These are phyloP conservation scores for Golubevia pallescens DNA, from an alignment of 1,284 basidiomycete genomes.

Conservation along the genomic window DNA sequence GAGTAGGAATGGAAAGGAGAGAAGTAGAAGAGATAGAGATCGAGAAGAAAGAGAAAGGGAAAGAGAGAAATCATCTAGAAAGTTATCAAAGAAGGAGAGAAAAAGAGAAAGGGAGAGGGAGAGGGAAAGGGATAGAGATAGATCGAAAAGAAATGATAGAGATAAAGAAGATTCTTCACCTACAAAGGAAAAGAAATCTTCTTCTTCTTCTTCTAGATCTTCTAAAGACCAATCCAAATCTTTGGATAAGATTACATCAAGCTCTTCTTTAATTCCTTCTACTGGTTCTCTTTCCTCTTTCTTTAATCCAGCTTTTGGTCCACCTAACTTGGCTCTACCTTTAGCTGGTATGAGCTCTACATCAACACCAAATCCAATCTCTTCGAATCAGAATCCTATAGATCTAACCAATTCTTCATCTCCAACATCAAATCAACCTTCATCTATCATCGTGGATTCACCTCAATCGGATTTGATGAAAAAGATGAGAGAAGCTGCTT, in stretches of 20 bases:
- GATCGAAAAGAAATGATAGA: neutral
- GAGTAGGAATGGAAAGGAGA: neutral
- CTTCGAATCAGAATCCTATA: neutral
- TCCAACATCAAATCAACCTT: neutral
- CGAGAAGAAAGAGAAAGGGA: neutral
- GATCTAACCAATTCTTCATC: neutral
- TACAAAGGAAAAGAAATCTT: neutral
- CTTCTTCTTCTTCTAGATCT: neutral
- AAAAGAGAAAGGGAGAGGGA: neutral
- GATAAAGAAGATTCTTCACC: neutral
- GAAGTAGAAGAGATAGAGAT: neutral
- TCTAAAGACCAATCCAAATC: neutral
- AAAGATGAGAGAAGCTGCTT: neutral
- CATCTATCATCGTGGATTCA: neutral
- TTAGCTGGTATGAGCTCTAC: neutral
- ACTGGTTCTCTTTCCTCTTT: neutral
- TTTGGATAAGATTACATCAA: too few relatives aligned
- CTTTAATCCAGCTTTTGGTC: neutral
- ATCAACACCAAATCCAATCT: neutral
- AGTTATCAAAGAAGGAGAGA: neutral
- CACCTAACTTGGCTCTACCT: neutral
- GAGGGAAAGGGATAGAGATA: slow-evolving; percentile 2
- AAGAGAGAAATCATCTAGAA: neutral
- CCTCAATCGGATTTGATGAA: neutral
- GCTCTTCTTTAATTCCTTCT: neutral